Evolutionary conservation across 2,329 filamentous ascomycete genomes (phyloP).

Genomic region (Ophiostoma tasmaniense): DNA sequence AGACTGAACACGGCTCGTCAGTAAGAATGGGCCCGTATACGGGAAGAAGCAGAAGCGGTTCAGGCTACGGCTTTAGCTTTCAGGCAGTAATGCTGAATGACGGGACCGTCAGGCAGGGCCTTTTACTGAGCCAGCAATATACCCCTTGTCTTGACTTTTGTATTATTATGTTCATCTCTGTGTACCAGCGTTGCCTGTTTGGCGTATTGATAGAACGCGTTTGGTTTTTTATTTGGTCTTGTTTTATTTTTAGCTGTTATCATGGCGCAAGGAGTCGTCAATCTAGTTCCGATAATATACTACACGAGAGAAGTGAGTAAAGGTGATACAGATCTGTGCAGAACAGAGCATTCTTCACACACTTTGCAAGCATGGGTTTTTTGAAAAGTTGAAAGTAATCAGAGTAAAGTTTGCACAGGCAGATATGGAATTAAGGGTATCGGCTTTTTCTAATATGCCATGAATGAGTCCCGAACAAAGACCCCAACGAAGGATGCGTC

Average conservation of each 20-base stretch:
- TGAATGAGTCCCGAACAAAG: background rate
- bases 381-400: background rate
- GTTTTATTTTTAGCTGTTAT: background rate
- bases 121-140: background rate
- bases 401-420: background rate
- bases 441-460: background rate
- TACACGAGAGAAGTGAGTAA: background rate
- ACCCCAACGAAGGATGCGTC: background rate
- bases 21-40: background rate
- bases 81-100: background rate
- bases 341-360: too few species aligned
- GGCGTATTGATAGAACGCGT: background rate
- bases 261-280: constrained; percentile 3
- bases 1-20: too few species aligned
- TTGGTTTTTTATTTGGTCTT: background rate
- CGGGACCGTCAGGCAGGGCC: background rate
- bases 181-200: background rate
- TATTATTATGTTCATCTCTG: constrained; percentile 1
- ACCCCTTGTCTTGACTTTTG: constrained; percentile 1
- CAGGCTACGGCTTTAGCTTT: background rate
- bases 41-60: background rate
- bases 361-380: background rate
- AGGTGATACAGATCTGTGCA: background rate
- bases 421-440: background rate
- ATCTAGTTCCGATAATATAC: background rate